A percentile compares a stretch with the other conserved stretches of the same genome.
Conservation (phyloP, 805 yeast species). For the Metschnikowia baotianmanensis region DNA sequence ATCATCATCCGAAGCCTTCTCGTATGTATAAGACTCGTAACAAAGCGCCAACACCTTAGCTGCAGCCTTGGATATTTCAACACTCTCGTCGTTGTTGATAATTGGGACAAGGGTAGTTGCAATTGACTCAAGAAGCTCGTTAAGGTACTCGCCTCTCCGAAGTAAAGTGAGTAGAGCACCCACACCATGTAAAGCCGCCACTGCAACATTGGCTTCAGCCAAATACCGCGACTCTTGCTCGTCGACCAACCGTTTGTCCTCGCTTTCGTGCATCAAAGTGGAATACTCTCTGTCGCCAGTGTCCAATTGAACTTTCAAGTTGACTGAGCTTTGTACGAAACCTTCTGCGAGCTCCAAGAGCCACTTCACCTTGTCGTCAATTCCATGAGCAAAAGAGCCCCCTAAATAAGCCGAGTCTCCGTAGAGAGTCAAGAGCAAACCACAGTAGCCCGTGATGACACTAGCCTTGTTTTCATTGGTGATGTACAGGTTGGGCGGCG, state of each 20-base stretch:
- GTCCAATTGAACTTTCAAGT: conserved; percentile 31
- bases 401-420: too few species aligned
- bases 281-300: conserved; percentile 45
- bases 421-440: conserved; percentile 42
- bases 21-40: conserved; percentile 51
- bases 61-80: conserved; percentile 52
- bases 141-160: conserved; percentile 41
- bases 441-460: conserved; percentile 37
- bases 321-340: conserved; percentile 27
- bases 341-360: conserved; percentile 46
- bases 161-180: conserved; percentile 46
- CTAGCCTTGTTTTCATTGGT: conserved; percentile 39
- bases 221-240: conserved; percentile 32
- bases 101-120: conserved; percentile 37
- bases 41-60: conserved; percentile 55
- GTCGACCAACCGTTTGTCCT: conserved; percentile 33
- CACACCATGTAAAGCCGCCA: conserved; percentile 46
- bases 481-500: conserved; percentile 33
- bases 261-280: conserved; percentile 36
- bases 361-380: conserved; percentile 45
- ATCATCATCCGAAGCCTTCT: conserved; percentile 35
- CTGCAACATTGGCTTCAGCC: conserved; percentile 37
- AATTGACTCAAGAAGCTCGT: conserved; percentile 34
- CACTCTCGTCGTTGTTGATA: conserved; percentile 38
- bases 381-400: conserved; percentile 48